Base-by-base conservation (phyloP, 768 basidiomycete species). In the Trametes meyenii region DNA sequence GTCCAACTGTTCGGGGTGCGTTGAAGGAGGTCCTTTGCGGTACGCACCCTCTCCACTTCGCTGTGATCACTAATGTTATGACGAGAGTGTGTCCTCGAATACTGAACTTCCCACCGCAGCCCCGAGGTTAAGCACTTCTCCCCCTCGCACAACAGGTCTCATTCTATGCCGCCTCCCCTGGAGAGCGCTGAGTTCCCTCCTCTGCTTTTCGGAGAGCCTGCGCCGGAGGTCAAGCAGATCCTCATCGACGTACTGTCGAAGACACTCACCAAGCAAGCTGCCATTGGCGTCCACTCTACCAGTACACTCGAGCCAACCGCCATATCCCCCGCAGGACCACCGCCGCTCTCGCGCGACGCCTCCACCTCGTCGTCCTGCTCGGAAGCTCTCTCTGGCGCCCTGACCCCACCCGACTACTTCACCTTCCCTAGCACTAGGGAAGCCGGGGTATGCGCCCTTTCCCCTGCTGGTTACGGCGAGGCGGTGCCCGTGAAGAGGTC, bases 321-420 rank as follows among this genome's bases (percentile, higher is more conserved):
- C 16, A 49, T 29, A 48, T 24, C 48, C 17, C 38, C 56, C 17
- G 19, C 38, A 5, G 29, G 29, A 33, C 40, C 36, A 26, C 56
- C 56, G 39, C 56, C n/a, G 23, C 39, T 50, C 39, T 10, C 48
- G 5, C 56, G 40, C 39, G 56, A 23, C 12, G 39, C 24, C 14
- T 58, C 56, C n/a, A 50, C 56, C 39, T 58, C 56, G 6, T 58
- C 56, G 11, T 58, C 56, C n/a, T 26, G 46, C 16, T 50, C 48
- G 1, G 39, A 19, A 8, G 19, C 35, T 17, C 33, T 35, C 10
- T 45, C 54, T 12, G 55, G 55, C 21, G 23, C 14, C 24, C 56
- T 33, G 24, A 50, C 56, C 0, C 56, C 56, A 10, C 5, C 2
- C 19, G 56, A 58, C 24, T 58, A 58, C 56, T 58, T 58, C 29